Evolutionary conservation across 306 rosid species (phyloP).

Genomic region (Castanea mollissima): DNA sequence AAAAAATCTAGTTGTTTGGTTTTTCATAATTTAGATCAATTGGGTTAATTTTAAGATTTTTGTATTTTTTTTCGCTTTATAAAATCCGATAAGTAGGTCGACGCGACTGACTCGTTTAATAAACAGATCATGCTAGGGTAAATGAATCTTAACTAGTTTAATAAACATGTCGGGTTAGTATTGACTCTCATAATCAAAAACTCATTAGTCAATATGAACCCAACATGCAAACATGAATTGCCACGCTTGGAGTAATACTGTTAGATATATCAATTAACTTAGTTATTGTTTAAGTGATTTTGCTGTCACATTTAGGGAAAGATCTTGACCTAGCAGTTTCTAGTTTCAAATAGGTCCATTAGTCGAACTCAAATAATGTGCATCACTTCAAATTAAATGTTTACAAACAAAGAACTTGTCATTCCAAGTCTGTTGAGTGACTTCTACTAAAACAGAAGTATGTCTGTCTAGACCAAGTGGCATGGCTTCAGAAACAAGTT

Average conservation of each 20-base stretch:
- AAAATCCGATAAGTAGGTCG: no score
- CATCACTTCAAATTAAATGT: not conserved
- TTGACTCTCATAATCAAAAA: no score
- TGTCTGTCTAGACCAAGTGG: not conserved
- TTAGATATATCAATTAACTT: slow-evolving; percentile 1
- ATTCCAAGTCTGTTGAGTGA: not conserved
- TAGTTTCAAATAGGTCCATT: not conserved
- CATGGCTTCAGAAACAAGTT: not conserved
- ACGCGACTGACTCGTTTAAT: no score
- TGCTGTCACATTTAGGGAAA: not conserved
- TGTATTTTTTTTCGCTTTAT: no score
- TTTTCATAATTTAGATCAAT: no score
- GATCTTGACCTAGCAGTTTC: not conserved
- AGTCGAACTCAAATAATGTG: not conserved
- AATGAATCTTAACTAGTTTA: no score
- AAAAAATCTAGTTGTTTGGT: no score
- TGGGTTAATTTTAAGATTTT: no score
- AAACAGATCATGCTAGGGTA: no score
- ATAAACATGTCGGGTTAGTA: no score
- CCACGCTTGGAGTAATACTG: not conserved
- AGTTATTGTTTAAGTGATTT: not conserved
- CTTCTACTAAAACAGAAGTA: not conserved
- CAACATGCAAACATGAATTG: no score
- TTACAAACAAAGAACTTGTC: not conserved
- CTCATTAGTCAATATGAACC: no score